Base-by-base conservation (phyloP, 345 rosid species). In the Durio zibethinus region DNA sequence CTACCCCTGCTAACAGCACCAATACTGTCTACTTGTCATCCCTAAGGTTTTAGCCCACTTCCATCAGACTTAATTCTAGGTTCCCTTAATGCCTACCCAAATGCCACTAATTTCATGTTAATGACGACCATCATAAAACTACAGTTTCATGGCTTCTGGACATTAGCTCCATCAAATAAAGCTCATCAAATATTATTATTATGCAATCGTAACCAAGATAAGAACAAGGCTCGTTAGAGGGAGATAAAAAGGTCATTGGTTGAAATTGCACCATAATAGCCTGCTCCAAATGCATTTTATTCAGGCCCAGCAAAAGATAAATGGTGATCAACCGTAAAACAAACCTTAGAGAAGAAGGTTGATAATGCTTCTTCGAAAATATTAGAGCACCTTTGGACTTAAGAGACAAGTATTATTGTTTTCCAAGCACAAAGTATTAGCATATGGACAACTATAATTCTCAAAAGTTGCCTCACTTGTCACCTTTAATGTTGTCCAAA, bases 401-500 rank as follows among this genome's bases (percentile, higher is more conserved):
- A 23, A 45, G 43, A 62, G 38, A 20, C 54, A n/a, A n/a, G n/a
- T n/a, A 61, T 75, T 75, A 5, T 40, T 38, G 29, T 45, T 14
- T 75, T 48, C 52, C 67, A 61, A 74, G 20, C 25, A 36, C 29
- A 8, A 75, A 64, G 7, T 33, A 52, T 36, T 25, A 76, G 74
- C 56, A 69, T 10, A 74, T 9, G 10, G 15, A 75, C 47, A 54
- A 64, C 77, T 33, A 33, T 16, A 47, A 62, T 70, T 40, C 53
- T 7, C 40, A 61, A 14, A 74, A 66, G 60, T 48, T 59, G 66
- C 57, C 40, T 68, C 65, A 31, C 50, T 33, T 50, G 23, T 47
- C 38, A 66, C 56, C 35, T 25, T 35, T 29, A 35, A 54, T 20
- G 45, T 11, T 23, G 66, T 54, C 50, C 47, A 10, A 57, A 36